Evolutionary conservation across 2,329 filamentous ascomycete genomes (phyloP).

Genomic region (Cladosporium oxysporum): DNA sequence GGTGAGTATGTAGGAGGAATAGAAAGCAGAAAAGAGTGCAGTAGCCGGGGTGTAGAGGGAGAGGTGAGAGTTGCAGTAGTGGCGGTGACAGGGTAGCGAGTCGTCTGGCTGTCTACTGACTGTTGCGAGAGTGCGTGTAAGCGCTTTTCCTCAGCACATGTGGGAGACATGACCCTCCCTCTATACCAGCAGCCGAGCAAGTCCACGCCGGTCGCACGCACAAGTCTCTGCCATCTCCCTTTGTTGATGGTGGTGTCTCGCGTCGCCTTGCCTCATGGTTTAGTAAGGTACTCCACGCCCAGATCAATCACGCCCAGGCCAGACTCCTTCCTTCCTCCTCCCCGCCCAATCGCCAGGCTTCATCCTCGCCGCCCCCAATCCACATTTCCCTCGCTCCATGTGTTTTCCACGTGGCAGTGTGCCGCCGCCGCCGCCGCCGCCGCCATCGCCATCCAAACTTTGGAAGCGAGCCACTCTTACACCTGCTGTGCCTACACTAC

Average conservation of each 20-base stretch:
- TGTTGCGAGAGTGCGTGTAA: not conserved
- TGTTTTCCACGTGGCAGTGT: constrained; percentile 6
- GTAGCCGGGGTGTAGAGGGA: not conserved
- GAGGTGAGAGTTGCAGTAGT: not conserved
- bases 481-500: not conserved
- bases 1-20: not conserved
- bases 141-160: not conserved
- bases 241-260: not conserved
- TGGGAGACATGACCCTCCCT: not conserved
- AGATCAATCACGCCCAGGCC: not conserved
- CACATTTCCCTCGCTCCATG: not conserved
- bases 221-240: not conserved
- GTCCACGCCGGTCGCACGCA: not conserved
- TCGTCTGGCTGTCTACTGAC: not conserved
- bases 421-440: no score
- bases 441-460: not conserved
- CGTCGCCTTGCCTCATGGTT: not conserved
- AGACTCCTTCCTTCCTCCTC: not conserved
- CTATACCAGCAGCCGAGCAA: constrained; percentile 5
- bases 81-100: constrained; percentile 1
- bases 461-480: constrained; percentile 2
- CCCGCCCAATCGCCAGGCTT: constrained; percentile 7
- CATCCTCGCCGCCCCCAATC: not conserved
- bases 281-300: not conserved
- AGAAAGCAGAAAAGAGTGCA: not conserved